Evolutionary conservation across 805 yeast genomes (phyloP), one percentile per base, ranked within the genome.

Genomic region (Hanseniaspora clermontiae): DNA sequence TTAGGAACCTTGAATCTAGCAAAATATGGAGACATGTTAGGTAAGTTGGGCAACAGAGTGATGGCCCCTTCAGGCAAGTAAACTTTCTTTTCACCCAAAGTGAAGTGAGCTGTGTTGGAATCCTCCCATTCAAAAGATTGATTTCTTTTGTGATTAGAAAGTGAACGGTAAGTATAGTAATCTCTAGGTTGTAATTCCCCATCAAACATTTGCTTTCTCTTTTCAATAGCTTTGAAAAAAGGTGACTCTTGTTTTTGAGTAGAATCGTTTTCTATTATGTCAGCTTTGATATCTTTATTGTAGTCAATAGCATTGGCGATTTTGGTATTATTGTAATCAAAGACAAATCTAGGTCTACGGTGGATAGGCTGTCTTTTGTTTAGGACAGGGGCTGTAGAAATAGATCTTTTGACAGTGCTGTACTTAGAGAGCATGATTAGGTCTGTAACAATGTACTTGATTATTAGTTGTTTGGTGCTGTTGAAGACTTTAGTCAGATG

Each of bases 21-120:
- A 70, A 89, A 97, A 72, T 86, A 90, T 49, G 99, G 99, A 0
- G 96, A 86, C 70, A 87, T 95, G 66, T 87, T 87, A n/a, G 97
- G 96, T 65, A 86, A 86, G 45, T 97, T 96, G 66, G 95, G 79
- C 60, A 93, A 72, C 36, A 91, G 74, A 51, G 86, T 80, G 40
- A 91, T 75, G 60, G 91, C 76, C 0, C 95, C 96, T 60, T 81
- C 81, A 36, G 98, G 98, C 68, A 91, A 86, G 67, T 80, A 90
- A 10, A 85, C 74, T 60, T 84, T 75, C 61, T 77, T 80, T 6
- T 80, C 83, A 64, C 98, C 98, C 8, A 85, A 79, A 43, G 74
- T 75, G 77, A 88, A 91, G 73, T 89, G 96, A 2, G 96, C 83
- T 61, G 75, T 75, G 43, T 83, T 88, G 53, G 70, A 70, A 31